Conservation (phyloP, 2,329 filamentous ascomycete genomes). For the Pestalotiopsis sp. region DNA sequence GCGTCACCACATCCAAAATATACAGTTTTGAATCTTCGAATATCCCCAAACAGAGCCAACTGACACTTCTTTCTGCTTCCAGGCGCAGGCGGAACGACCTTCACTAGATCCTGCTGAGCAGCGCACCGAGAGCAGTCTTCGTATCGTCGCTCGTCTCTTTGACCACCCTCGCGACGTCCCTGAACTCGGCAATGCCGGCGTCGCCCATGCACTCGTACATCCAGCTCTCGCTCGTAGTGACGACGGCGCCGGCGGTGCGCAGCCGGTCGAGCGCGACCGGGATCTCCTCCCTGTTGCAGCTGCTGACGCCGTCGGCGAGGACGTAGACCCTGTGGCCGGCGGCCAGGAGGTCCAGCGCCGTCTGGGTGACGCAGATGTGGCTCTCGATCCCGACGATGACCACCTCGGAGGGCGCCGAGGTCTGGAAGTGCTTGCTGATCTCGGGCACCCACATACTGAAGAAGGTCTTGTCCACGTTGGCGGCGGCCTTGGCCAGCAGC, state of each 20-base stretch:
- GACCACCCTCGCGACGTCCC: constrained; percentile 71
- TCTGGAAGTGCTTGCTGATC: constrained; percentile 47
- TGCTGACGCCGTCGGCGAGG: constrained; percentile 86
- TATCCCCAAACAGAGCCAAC: background rate
- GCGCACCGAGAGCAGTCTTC: constrained; percentile 64
- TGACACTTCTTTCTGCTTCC: no score
- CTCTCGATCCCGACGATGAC: constrained; percentile 89
- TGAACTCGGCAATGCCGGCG: constrained; percentile 73
- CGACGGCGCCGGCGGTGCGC: constrained; percentile 72
- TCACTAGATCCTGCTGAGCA: constrained; percentile 61
- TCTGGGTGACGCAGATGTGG: constrained; percentile 95
- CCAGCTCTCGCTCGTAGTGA: constrained; percentile 88
- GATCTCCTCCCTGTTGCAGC: constrained; percentile 82
- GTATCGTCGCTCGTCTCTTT: constrained; percentile 77
- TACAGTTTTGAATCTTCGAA: background rate
- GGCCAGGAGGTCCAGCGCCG: constrained; percentile 76
- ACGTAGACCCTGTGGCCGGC: constrained; percentile 83
- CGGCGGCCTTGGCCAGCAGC: constrained; percentile 52
- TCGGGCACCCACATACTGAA: constrained; percentile 87
- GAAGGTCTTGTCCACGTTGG: constrained; percentile 78
- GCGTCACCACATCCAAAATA: no score
- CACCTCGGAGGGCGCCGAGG: constrained; percentile 52
- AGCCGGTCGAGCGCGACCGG: constrained; percentile 76
- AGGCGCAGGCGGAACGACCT: background rate
- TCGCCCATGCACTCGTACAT: constrained; percentile 90